Conservation (phyloP, 2,329 filamentous ascomycete species). For the Colletotrichum truncatum region DNA sequence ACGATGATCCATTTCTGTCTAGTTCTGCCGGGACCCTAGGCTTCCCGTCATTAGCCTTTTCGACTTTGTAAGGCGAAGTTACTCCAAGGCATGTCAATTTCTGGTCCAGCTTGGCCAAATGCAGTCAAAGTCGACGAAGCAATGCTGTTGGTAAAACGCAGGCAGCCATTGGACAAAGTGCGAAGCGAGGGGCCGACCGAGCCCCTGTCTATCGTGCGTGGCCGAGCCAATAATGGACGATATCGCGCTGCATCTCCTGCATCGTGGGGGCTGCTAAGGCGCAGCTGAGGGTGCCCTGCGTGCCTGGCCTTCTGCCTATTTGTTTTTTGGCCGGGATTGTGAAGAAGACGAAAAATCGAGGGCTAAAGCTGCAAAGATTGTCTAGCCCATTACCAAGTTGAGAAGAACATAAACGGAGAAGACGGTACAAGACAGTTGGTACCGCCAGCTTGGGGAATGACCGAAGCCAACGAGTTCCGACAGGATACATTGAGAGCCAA, state of each 20-base stretch:
- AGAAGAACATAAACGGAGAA: background rate
- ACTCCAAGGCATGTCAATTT: conserved; percentile 6
- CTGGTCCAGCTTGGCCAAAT: conserved; percentile 6
- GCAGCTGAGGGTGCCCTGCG: conserved; percentile 27
- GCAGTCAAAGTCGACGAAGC: conserved; percentile 4
- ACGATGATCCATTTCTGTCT: conserved; percentile 3
- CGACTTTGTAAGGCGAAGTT: conserved; percentile 9
- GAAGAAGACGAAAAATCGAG: background rate
- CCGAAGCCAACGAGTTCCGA: conserved; percentile 1
- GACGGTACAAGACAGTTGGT: background rate
- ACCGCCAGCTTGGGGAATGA: background rate
- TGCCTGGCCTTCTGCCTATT: conserved; percentile 11
- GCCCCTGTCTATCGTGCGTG: conserved; percentile 1
- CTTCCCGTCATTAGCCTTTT: conserved; percentile 14
- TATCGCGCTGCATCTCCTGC: conserved; percentile 3
- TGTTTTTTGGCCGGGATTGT: background rate
- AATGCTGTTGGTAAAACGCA: conserved; percentile 14
- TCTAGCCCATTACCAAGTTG: background rate
- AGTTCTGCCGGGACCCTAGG: conserved; percentile 2
- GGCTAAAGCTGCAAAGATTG: background rate
- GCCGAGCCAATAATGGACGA: conserved; percentile 26
- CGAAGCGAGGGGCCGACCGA: conserved; percentile 10
- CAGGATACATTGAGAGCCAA: conserved; percentile 3
- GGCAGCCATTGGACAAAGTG: conserved; percentile 11
- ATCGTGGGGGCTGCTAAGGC: conserved; percentile 25